phyloP scores from a whole-genome alignment of 2,329 filamentous ascomycete genomes.

The Alternaria sp. region DNA sequence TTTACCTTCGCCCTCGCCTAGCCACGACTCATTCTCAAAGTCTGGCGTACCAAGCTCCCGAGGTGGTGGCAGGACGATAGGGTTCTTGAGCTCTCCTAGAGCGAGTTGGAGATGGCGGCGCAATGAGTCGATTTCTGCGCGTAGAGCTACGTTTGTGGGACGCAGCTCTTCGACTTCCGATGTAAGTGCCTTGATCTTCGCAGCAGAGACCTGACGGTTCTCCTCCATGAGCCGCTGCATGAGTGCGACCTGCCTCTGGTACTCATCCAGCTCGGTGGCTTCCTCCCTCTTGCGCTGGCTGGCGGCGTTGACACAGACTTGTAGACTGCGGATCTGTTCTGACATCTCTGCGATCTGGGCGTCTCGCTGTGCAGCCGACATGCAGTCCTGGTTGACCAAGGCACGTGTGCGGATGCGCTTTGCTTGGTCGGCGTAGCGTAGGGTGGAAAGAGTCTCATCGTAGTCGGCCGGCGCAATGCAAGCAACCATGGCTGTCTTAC shows the following conservation, averaged over 20 bases:
- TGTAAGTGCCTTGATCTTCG: constrained; percentile 85
- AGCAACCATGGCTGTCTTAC: constrained; percentile 98
- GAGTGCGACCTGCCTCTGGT: constrained; percentile 84
- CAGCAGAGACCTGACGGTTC: constrained; percentile 84
- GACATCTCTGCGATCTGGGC: constrained; percentile 94
- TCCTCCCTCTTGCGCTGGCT: constrained; percentile 75
- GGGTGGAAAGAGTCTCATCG: constrained; percentile 93
- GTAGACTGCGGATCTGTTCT: constrained; percentile 86
- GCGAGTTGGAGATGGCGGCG: constrained; percentile 87
- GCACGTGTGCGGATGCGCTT: constrained; percentile 96
- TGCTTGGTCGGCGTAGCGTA: constrained; percentile 96
- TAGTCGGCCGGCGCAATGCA: constrained; percentile 96
- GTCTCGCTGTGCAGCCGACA: constrained; percentile 90
- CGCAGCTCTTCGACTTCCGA: constrained; percentile 57
- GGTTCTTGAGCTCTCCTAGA: constrained; percentile 85
- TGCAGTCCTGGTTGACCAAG: constrained; percentile 92
- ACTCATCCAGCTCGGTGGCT: constrained; percentile 88
- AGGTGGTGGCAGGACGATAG: constrained; percentile 69
- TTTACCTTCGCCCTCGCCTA: constrained; percentile 35
- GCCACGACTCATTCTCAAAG: constrained; percentile 41
- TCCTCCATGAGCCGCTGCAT: constrained; percentile 99
- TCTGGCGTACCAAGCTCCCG: constrained; percentile 33
- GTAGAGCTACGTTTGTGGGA: constrained; percentile 63
- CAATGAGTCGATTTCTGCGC: constrained; percentile 79
- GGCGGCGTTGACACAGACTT: constrained; percentile 70